Evolutionary conservation across 2,329 filamentous ascomycete species (phyloP).

Genomic region (Colletotrichum karsti): DNA sequence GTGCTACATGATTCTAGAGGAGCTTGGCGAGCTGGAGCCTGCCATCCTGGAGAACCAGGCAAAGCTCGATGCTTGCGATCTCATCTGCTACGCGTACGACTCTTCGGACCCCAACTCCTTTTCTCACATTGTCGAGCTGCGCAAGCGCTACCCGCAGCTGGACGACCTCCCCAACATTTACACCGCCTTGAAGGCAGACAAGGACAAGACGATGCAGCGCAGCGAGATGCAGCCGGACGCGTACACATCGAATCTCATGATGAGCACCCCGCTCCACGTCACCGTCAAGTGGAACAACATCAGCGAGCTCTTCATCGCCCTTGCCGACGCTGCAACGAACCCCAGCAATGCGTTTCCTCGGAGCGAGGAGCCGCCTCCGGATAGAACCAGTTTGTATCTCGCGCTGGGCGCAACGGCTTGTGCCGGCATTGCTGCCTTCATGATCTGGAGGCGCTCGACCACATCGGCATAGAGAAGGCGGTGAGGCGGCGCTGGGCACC

Average conservation of each 20-base stretch:
- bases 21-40: constrained; percentile 93
- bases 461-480: constrained; percentile 46
- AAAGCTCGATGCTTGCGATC: constrained; percentile 91
- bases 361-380: constrained; percentile 84
- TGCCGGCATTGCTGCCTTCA: constrained; percentile 68
- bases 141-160: constrained; percentile 81
- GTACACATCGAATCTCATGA: constrained; percentile 85
- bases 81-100: constrained; percentile 96
- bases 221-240: constrained; percentile 91
- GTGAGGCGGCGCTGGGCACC: not conserved
- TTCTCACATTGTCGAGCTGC: constrained; percentile 84
- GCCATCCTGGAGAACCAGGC: constrained; percentile 92
- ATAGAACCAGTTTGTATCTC: constrained; percentile 86
- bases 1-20: constrained; percentile 94
- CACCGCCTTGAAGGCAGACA: constrained; percentile 92
- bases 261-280: constrained; percentile 92
- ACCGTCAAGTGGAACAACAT: constrained; percentile 96
- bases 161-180: constrained; percentile 93
- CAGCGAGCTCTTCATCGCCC: constrained; percentile 88
- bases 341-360: constrained; percentile 90
- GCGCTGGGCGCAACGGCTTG: constrained; percentile 79
- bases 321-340: constrained; percentile 92
- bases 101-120: constrained; percentile 97
- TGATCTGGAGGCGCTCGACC: constrained; percentile 71
- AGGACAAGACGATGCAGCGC: constrained; percentile 96